Evolutionary conservation across 345 rosid species (phyloP), one percentile per base, ranked within the genome.

Genomic region (Sonneratia caseolaris): DNA sequence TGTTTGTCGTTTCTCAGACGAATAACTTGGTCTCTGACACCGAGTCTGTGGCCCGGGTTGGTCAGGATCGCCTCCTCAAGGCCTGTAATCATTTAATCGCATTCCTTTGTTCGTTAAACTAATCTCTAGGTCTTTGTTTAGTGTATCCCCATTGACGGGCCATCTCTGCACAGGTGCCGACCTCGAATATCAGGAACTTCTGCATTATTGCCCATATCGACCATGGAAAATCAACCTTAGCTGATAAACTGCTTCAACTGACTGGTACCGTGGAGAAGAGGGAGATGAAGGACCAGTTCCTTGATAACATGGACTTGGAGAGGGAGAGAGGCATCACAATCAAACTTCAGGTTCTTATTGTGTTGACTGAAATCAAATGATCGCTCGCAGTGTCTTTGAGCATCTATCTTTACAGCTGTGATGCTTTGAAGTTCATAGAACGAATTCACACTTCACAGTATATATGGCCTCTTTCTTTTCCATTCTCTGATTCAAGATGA

Each of bases 281-380:
- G 61, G 99, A 95, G 32, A 90, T 95, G 99, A 90, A 95, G 86
- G 97, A 89, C 2, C 99, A 95, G 86, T 95, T 91, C 77, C 93
- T 95, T 55, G 99, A 95, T 82, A 95, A 86, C 71, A 95, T 95
- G 97, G 99, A 95, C 77, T 90, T 95, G 83, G 99, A 92, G 85
- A 85, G 99, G 74, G 97, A 95, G 78, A 82, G 99, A 67, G 99
- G 99, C 89, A 95, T 95, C 70, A 95, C 97, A 0, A 95, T 95
- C 80, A 95, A 95, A 78, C 87, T 95, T 21, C 99, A 94, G 92
- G 98, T 89, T 72, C 37, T 56, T 22, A 7, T 57, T n/a, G 32
- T 22, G 22, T 53, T 8, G 22, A 19, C 59, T 19, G 22, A 53
- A 51, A 18, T 51, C 21, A 13, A 15, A 51, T 18, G 57, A 18